Evolutionary conservation across 129 eudicot genomes (phyloP), one percentile per base, ranked within the genome.

Genomic region (Silybum marianum): DNA sequence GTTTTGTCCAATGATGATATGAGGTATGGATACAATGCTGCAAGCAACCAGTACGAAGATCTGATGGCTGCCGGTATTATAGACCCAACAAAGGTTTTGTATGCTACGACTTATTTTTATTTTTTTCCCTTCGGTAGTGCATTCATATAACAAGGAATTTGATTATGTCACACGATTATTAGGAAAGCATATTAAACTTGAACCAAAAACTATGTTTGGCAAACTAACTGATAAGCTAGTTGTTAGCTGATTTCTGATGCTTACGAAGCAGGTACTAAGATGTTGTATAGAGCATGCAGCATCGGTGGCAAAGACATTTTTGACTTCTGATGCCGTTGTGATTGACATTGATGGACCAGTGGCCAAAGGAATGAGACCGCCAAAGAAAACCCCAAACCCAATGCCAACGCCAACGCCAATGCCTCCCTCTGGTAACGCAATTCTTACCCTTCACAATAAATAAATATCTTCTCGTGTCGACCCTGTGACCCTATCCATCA

Each of bases 201-300:
- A 69, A 13, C 63, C 63, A 16, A 18, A 18, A 54, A 3, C 7
- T 19, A 34, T 14, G 36, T 22, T 28, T 23, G 72, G 26, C 22
- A 14, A 44, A 22, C 18, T 36, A 13, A 24, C 7, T 72, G n/a
- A 54, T 54, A 48, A 48, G 62, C 62, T 48, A 48, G 6, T 6
- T 14, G 21, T 13, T 14, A 21, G 63, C 63, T 16, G 63, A 58
- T 24, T n/a, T 58, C 0, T 51, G 66, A 77, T 63, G 72, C 42
- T 69, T 46, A 21, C 23, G 42, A 38, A 70, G 51, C 80, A 92
- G 97, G 98, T 94, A 30, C 88, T 94, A 9, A 86, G 98, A 80
- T 94, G 98, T 88, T 94, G 98, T 79, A 82, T 94, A 78, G 97
- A 92, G 87, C 89, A 94, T 85, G 91, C 97, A 66, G 89, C 98